phyloP scores from a whole-genome alignment of 371 early-diverging fungal genomes.

The Zychaea mexicana region DNA sequence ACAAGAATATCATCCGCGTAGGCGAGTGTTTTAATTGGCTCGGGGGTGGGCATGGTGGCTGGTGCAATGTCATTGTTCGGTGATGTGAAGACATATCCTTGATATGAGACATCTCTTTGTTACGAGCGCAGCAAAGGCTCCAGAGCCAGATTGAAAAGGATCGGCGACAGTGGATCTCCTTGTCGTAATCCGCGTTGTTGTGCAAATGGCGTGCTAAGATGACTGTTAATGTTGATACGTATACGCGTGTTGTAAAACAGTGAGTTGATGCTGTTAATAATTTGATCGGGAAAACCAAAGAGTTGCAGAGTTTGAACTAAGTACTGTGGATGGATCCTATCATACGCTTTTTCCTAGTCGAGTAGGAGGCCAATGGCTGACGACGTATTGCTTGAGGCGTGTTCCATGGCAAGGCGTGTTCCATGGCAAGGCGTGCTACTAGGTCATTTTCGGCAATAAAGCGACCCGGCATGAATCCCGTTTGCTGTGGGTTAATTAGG shows the following conservation, averaged over 20 bases:
- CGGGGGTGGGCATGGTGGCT: not conserved
- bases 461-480: too few species aligned
- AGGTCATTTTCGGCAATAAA: too few species aligned
- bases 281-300: too few species aligned
- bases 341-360: constrained; percentile 22
- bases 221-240: constrained; percentile 17
- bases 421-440: too few species aligned
- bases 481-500: too few species aligned
- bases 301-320: not conserved
- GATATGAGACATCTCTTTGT: too few species aligned
- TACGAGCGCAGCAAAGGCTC: constrained; percentile 13
- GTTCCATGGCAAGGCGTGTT: too few species aligned
- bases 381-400: too few species aligned
- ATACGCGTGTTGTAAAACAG: too few species aligned
- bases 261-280: too few species aligned
- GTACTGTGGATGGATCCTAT: constrained; percentile 15
- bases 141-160: constrained; percentile 23
- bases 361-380: constrained; percentile 9
- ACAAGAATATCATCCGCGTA: constrained; percentile 17
- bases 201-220: not conserved
- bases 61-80: too few species aligned
- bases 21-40: not conserved
- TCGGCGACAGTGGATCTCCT: constrained; percentile 22
- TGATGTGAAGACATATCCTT: not conserved
- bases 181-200: constrained; percentile 19